Conservation (phyloP, 495 filamentous ascomycete species). For the Daldinia concentrica region DNA sequence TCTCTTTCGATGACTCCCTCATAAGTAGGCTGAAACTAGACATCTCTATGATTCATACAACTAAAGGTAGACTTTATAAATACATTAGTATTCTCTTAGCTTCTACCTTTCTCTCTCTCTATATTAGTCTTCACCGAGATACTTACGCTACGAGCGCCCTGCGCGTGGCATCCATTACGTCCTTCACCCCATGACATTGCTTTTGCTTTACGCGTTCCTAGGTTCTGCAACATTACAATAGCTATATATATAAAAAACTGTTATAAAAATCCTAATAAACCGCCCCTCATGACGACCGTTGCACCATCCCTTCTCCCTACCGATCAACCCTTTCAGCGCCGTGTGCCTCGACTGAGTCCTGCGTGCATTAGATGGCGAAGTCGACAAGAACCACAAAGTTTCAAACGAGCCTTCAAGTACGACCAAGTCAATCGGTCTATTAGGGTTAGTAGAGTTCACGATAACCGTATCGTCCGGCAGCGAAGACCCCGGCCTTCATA, state of each 20-base stretch:
- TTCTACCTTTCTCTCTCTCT: slow-evolving; percentile 19
- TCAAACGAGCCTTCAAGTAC: neutral
- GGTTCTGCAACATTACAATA: slow-evolving; percentile 5
- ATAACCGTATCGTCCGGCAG: slow-evolving; percentile 7
- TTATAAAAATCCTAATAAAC: slow-evolving; percentile 20
- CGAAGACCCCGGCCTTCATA: slow-evolving; percentile 2
- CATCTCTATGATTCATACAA: slow-evolving; percentile 22
- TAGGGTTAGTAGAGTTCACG: slow-evolving; percentile 11
- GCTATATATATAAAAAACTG: neutral
- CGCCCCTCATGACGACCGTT: slow-evolving; percentile 10
- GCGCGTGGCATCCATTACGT: slow-evolving; percentile 31
- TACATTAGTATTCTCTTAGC: slow-evolving; percentile 11
- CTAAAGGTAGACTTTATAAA: slow-evolving; percentile 27
- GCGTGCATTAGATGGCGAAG: neutral
- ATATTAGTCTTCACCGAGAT: slow-evolving; percentile 30
- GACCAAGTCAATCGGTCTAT: slow-evolving; percentile 2
- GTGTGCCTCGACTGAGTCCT: neutral
- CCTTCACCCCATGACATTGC: slow-evolving; percentile 23
- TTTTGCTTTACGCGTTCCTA: slow-evolving; percentile 28
- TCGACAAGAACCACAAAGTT: neutral
- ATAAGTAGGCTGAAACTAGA: neutral
- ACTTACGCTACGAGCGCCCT: slow-evolving; percentile 26
- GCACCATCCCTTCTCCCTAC: neutral
- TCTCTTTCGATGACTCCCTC: slow-evolving; percentile 27
- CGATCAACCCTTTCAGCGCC: neutral